Percentiles rank a stretch among this genome's conserved stretches.
Evolutionary conservation across 2,329 filamentous ascomycete genomes (phyloP).

Genomic region (Pseudocercospora ulei): DNA sequence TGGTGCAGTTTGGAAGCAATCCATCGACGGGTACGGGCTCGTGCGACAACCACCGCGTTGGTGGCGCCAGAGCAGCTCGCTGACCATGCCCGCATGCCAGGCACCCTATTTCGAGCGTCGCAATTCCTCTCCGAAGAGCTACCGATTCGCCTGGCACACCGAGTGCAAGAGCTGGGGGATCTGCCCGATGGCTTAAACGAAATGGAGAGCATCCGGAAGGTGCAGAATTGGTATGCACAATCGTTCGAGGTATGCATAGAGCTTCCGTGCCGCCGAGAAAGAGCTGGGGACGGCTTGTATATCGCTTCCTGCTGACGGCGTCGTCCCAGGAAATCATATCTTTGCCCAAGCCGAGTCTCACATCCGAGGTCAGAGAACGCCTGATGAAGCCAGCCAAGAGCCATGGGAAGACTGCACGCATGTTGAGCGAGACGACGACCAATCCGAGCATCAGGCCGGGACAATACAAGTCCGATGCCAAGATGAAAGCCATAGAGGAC

Average conservation of each 20-base stretch:
- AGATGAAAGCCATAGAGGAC: conserved; percentile 39
- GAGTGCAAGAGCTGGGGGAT: conserved; percentile 85
- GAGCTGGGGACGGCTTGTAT: background rate
- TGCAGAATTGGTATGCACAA: conserved; percentile 98
- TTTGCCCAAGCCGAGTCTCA: conserved; percentile 66
- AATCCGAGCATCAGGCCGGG: conserved; percentile 84
- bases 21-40: conserved; percentile 65
- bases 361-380: conserved; percentile 64
- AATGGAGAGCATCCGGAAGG: conserved; percentile 91
- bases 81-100: conserved; percentile 39
- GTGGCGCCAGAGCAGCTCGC: background rate
- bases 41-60: background rate
- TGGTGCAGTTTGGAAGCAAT: conserved; percentile 96
- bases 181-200: conserved; percentile 93
- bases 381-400: conserved; percentile 59
- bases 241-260: conserved; percentile 75
- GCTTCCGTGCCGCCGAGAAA: background rate
- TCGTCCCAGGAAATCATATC: conserved; percentile 72
- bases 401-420: conserved; percentile 51
- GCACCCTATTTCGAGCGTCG: conserved; percentile 91
- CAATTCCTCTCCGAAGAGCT: conserved; percentile 98
- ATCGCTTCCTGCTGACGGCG: background rate
- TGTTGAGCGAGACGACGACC: conserved; percentile 71
- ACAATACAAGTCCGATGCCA: conserved; percentile 59
- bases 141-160: conserved; percentile 89